These are phyloP conservation scores for Mercurialis annua DNA, from an alignment of 345 rosid genomes.

Conservation along the genomic window DNA sequence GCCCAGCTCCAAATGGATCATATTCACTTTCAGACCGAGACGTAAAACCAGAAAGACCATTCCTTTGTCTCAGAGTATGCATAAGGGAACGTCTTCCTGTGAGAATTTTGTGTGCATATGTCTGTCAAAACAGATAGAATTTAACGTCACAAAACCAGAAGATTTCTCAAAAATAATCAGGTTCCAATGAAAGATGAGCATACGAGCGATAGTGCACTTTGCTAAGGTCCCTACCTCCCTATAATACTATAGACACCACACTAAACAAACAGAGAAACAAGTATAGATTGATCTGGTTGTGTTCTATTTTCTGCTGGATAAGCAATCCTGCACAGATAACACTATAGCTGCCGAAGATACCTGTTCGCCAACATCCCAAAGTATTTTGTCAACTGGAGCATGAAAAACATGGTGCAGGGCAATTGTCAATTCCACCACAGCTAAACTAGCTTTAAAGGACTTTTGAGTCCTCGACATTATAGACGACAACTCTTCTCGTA, in stretches of 20 bases:
- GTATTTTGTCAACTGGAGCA: constrained; percentile 78
- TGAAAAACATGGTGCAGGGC: constrained; percentile 83
- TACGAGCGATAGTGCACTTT: neutral
- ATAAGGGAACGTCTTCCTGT: constrained; percentile 72
- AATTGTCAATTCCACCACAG: constrained; percentile 72
- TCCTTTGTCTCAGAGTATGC: constrained; percentile 54
- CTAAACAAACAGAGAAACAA: neutral
- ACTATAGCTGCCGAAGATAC: constrained; percentile 31
- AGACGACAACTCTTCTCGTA: constrained; percentile 56
- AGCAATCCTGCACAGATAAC: neutral
- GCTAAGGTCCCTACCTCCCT: neutral
- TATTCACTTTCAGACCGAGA: constrained; percentile 69
- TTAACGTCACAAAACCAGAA: neutral
- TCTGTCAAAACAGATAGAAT: constrained; percentile 40
- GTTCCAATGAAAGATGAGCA: neutral
- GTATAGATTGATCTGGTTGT: neutral
- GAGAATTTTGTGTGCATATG: constrained; percentile 83
- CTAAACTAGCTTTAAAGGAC: constrained; percentile 62
- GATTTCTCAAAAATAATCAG: neutral
- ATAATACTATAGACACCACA: neutral
- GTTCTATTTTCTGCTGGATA: neutral
- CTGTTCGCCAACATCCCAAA: constrained; percentile 91
- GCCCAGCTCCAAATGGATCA: constrained; percentile 87
- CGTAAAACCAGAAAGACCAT: constrained; percentile 61
- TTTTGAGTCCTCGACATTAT: constrained; percentile 42